Percentiles rank a stretch among this genome's conserved stretches.
These are phyloP conservation scores for Mucor mucedo DNA, from an alignment of 371 early-diverging fungal species.

Conservation along the genomic window DNA sequence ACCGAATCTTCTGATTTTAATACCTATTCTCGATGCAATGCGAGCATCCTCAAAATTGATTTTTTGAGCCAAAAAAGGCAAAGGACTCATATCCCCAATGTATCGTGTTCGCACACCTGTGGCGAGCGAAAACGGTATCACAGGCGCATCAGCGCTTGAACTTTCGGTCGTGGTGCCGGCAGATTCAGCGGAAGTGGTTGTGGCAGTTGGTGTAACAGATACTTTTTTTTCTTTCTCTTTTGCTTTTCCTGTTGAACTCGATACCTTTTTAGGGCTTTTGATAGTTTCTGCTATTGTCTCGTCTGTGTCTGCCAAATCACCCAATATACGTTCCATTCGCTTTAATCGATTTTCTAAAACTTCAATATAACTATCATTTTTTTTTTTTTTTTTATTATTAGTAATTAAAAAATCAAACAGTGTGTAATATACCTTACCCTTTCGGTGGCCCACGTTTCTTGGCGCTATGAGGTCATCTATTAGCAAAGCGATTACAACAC, in stretches of 20 bases:
- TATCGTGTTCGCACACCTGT: slow-evolving; percentile 33
- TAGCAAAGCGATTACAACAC: background rate
- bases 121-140: background rate
- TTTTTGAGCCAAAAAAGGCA: slow-evolving; percentile 46
- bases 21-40: slow-evolving; percentile 31
- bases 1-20: slow-evolving; percentile 42
- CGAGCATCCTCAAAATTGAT: slow-evolving; percentile 45
- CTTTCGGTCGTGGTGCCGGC: slow-evolving; percentile 4
- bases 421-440: slow-evolving; percentile 32
- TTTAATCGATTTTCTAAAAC: slow-evolving; percentile 68
- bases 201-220: slow-evolving; percentile 7
- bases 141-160: background rate
- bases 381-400: background rate
- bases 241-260: slow-evolving; percentile 13
- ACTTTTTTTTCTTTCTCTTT: background rate
- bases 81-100: slow-evolving; percentile 45
- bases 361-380: slow-evolving; percentile 56
- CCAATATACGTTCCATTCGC: slow-evolving; percentile 68
- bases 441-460: slow-evolving; percentile 68
- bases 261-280: too few species aligned
- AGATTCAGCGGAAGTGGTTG: background rate
- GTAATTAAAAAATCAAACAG: background rate
- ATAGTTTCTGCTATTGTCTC: background rate
- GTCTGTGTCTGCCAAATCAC: slow-evolving; percentile 27
- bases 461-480: slow-evolving; percentile 26